Conservation (phyloP, 164 flowering plant genomes). For the Saururus chinensis region DNA sequence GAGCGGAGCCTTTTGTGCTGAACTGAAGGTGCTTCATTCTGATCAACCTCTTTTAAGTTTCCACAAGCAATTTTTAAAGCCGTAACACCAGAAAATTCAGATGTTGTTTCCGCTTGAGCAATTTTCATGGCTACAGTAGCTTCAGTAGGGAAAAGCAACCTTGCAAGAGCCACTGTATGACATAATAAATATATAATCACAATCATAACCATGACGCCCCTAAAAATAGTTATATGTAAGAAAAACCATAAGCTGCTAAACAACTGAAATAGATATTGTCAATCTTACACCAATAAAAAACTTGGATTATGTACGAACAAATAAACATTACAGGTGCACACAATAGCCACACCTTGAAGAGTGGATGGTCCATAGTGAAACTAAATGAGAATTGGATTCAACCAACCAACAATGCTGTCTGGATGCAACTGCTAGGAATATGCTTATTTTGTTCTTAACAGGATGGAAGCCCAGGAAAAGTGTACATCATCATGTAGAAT, state of each 20-base stretch:
- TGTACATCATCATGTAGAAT: too few species aligned
- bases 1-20: conserved; percentile 32
- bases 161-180: conserved; percentile 53
- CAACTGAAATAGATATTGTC: too few species aligned
- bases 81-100: conserved; percentile 34
- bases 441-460: not conserved
- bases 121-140: conserved; percentile 23
- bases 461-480: not conserved
- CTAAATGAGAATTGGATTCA: too few species aligned
- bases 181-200: not conserved
- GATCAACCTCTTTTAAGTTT: conserved; percentile 41
- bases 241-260: too few species aligned
- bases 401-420: not conserved
- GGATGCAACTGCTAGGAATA: not conserved
- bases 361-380: too few species aligned
- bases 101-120: conserved; percentile 46
- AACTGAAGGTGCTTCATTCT: conserved; percentile 49
- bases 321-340: too few species aligned
- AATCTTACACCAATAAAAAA: too few species aligned
- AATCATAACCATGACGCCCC: too few species aligned
- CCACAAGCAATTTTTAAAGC: conserved; percentile 33
- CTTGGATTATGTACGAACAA: too few species aligned
- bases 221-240: too few species aligned
- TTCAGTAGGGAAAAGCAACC: conserved; percentile 49
- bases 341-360: too few species aligned